Evolutionary conservation across 2,329 filamentous ascomycete species (phyloP).

Genomic region (Chrysosphaeria jannelii): DNA sequence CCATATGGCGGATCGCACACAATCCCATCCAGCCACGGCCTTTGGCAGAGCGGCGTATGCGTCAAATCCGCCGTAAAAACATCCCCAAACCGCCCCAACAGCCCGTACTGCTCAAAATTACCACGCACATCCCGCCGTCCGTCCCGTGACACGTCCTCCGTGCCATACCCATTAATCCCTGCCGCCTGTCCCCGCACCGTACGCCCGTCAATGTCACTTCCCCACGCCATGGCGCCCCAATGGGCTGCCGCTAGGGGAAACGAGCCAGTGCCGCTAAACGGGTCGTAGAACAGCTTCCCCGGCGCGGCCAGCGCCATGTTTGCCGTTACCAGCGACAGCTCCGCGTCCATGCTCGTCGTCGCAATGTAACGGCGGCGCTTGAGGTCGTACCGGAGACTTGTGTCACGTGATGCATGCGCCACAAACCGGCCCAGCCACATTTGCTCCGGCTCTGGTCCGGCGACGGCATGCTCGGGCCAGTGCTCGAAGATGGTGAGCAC

Average conservation of each 20-base stretch:
- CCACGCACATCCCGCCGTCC: conserved; percentile 18
- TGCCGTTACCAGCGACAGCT: conserved; percentile 68
- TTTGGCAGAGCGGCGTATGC: conserved; percentile 35
- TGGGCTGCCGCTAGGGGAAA: conserved; percentile 76
- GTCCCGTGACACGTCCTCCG: conserved; percentile 3
- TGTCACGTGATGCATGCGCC: conserved; percentile 31
- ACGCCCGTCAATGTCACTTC: conserved; percentile 80
- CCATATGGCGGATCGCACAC: conserved; percentile 92
- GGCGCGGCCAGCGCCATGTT: conserved; percentile 64
- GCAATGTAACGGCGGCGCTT: conserved; percentile 87
- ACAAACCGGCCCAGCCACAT: conserved; percentile 48
- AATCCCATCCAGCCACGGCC: conserved; percentile 52
- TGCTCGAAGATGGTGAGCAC: conserved; percentile 63
- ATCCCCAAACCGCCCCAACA: conserved; percentile 36
- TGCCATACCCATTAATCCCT: conserved; percentile 10
- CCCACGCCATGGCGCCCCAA: conserved; percentile 59
- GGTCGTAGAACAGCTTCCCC: conserved; percentile 73
- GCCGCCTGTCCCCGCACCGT: conserved; percentile 45
- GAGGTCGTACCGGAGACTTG: conserved; percentile 48
- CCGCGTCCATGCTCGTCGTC: conserved; percentile 92
- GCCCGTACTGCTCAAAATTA: conserved; percentile 65
- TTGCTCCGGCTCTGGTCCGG: conserved; percentile 24
- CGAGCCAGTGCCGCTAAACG: conserved; percentile 82
- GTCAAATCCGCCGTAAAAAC: conserved; percentile 68
- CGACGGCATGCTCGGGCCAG: conserved; percentile 24